These are phyloP conservation scores for Amanita rimosa DNA, from an alignment of 768 basidiomycete species.

Conservation along the genomic window DNA sequence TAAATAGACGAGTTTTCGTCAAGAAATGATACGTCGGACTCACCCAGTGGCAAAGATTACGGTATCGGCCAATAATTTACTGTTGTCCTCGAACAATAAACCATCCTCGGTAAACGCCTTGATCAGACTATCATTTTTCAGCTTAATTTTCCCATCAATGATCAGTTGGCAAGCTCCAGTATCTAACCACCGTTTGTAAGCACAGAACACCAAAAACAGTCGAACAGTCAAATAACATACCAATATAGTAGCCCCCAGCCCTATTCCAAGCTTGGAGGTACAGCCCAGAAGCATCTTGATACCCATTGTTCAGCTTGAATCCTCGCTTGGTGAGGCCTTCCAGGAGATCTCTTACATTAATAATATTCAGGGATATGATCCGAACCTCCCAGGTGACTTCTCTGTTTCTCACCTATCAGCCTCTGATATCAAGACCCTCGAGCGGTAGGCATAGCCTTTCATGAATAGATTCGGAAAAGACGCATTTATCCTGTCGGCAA, in stretches of 20 bases:
- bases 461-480: conserved; percentile 30
- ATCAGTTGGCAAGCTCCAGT: conserved; percentile 51
- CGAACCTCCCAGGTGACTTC: not conserved
- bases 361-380: not conserved
- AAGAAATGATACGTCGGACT: not conserved
- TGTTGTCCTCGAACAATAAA: conserved; percentile 33
- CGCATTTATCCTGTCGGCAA: conserved; percentile 34
- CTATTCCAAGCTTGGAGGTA: conserved; percentile 33
- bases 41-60: conserved; percentile 21
- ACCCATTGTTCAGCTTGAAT: conserved; percentile 42
- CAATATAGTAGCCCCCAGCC: conserved; percentile 60
- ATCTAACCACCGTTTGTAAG: conserved; percentile 20
- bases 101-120: conserved; percentile 27
- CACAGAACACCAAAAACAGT: not conserved
- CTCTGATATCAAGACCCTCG: conserved; percentile 31
- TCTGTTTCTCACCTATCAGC: conserved; percentile 36
- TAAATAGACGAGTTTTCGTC: too few relatives aligned
- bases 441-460: conserved; percentile 20
- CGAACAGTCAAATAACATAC: conserved; percentile 17
- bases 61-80: conserved; percentile 33
- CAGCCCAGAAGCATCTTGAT: conserved; percentile 36
- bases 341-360: conserved; percentile 19
- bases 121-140: conserved; percentile 45
- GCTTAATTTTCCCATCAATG: conserved; percentile 57
- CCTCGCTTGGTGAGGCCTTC: conserved; percentile 46